Base-by-base conservation (phyloP, 139 green algal species). In the Coelastrella sp. region DNA sequence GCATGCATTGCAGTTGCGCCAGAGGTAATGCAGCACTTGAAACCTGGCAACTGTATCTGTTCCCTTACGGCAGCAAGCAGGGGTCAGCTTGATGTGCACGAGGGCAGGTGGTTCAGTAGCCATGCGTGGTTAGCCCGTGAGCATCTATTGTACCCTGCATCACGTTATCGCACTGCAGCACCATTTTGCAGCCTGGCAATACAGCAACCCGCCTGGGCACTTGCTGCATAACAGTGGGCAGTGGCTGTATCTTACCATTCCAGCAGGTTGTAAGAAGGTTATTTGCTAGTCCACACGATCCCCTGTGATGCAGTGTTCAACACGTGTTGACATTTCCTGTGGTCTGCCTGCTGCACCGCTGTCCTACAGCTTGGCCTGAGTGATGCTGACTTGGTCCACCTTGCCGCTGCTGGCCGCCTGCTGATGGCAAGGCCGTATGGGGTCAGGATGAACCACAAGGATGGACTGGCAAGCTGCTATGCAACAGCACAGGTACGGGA, bases 351-450 rank as follows among this genome's bases (percentile, higher is more conserved):
- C 35, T 85, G 80, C 59, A 68, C 1, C 17, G 12, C 15, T 76
- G 68, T 76, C 10, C 24, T 27, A 15, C 59, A 87, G 82, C 19
- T 63, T 56, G 25, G 58, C 20, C 35, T 88, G 83, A 80, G 6
- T 27, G 83, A 88, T 19, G 59, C 70, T 35, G 83, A 88, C 66
- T 66, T 88, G 65, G 20, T 88, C 14, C 17, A 11, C 17, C 25
- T 88, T 9, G 83, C 83, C 20, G 27, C 66, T 80, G 83, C 66
- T 80, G 83, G 83, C 15, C 25, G 66, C 24, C 83, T 88, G 66
- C 83, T 88, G 27, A 56, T 88, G 83, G 65, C 83, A 20, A 14
- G 66, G 27, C 83, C 83, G 7, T 88, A 88, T 35, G 66, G 83
- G 35, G 35, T 19, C 12, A 57, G 83, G 9, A 65, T 88, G 35